phyloP scores from a whole-genome alignment of 2,329 filamentous ascomycete genomes.

The Colletotrichum liaoningense region DNA sequence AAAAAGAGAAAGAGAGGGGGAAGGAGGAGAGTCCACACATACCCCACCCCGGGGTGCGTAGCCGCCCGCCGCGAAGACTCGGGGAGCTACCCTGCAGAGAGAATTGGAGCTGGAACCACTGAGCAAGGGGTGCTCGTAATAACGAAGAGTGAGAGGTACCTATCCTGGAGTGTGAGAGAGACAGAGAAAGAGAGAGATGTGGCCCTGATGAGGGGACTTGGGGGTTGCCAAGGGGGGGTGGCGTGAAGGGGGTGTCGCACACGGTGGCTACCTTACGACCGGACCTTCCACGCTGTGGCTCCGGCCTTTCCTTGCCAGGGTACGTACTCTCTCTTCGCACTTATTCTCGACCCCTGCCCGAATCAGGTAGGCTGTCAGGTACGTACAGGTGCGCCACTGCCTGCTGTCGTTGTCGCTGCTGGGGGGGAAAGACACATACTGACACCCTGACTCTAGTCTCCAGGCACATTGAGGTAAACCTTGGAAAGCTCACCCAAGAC shows the following conservation, averaged over 20 bases:
- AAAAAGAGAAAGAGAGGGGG: not conserved
- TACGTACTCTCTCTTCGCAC: not conserved
- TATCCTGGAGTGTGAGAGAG: not conserved
- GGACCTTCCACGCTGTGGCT: not conserved
- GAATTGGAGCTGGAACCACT: constrained; percentile 1
- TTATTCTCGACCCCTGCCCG: not conserved
- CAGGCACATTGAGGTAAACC: not conserved
- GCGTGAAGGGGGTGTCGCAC: not conserved
- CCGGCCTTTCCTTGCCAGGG: not conserved
- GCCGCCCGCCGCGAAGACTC: constrained; percentile 26
- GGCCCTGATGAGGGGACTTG: not conserved
- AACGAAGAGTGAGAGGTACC: constrained; percentile 13
- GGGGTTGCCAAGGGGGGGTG: not conserved
- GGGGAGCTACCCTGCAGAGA: constrained; percentile 31
- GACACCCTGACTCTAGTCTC: not conserved
- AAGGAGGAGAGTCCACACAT: not conserved
- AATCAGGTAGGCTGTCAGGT: not conserved
- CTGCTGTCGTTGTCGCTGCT: not conserved
- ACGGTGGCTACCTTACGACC: not conserved
- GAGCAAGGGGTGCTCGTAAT: constrained; percentile 13
- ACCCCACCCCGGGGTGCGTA: constrained; percentile 30
- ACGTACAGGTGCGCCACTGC: not conserved
- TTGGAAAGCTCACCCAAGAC: not conserved
- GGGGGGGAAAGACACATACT: not conserved
- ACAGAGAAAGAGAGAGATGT: not conserved